A percentile compares a stretch with the other conserved stretches of the same genome.
Conservation (phyloP, 495 filamentous ascomycete species). For the Pseudotulostoma volvatum region DNA sequence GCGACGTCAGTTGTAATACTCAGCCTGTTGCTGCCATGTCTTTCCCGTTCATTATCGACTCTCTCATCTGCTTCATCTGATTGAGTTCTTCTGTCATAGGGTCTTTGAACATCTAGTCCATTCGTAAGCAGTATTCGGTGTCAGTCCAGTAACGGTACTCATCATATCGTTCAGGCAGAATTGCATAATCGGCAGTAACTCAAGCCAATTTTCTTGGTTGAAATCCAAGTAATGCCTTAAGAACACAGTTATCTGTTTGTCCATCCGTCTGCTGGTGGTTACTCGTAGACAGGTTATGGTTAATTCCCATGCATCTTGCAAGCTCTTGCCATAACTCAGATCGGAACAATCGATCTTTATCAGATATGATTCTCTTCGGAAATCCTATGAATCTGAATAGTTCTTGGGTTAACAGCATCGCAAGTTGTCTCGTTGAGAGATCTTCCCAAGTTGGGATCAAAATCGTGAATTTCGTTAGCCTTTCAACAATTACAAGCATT, state of each 20-base stretch:
- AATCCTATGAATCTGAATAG: not conserved
- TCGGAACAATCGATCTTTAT: not conserved
- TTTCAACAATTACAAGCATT: not conserved
- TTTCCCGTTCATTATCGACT: not conserved
- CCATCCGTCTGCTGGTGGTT: constrained; percentile 9
- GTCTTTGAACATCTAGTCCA: not conserved
- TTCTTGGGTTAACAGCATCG: not conserved
- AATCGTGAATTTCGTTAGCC: not conserved
- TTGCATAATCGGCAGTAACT: not conserved
- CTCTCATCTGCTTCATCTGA: not conserved
- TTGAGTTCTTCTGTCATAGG: not conserved
- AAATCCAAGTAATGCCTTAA: not conserved
- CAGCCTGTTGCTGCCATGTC: not conserved
- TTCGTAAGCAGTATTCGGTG: not conserved
- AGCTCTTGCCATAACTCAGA: not conserved
- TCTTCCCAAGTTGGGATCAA: not conserved
- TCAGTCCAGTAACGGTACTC: not conserved
- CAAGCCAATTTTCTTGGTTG: not conserved
- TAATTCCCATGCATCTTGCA: not conserved
- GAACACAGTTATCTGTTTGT: constrained; percentile 1
- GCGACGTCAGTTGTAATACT: not conserved
- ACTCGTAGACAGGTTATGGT: not conserved
- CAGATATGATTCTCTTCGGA: not conserved
- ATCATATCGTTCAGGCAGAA: not conserved
- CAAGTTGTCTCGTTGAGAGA: not conserved